phyloP scores from a whole-genome alignment of 192 early-diverging fungal genomes.

The Coemansia aciculifera region DNA sequence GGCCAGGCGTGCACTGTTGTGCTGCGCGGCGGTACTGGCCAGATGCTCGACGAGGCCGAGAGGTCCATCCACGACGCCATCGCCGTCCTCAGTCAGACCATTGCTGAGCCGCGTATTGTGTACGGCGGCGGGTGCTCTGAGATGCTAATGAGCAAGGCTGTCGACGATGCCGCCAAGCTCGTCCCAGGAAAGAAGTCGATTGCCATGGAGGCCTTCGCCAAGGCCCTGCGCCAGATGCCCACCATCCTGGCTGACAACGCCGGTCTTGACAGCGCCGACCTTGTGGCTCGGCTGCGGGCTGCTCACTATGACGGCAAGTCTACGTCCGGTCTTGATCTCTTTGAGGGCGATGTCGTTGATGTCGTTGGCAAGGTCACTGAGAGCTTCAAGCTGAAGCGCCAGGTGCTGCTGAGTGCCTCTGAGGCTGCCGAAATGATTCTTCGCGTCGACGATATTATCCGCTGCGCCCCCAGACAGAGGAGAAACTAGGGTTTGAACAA shows the following conservation, averaged over 20 bases:
- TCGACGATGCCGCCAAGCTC: slow-evolving; percentile 87
- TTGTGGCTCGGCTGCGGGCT: slow-evolving; percentile 90
- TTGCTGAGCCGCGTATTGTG: slow-evolving; percentile 90
- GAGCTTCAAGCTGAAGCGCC: slow-evolving; percentile 94
- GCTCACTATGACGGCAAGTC: slow-evolving; percentile 85
- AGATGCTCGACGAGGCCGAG: slow-evolving; percentile 97
- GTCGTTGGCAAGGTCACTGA: slow-evolving; percentile 89
- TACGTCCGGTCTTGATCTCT: slow-evolving; percentile 86
- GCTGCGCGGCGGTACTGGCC: slow-evolving; percentile 90
- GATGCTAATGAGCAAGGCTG: slow-evolving; percentile 96
- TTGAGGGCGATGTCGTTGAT: slow-evolving; percentile 74
- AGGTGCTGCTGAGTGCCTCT: slow-evolving; percentile 87
- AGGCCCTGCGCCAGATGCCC: slow-evolving; percentile 93
- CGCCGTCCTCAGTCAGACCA: slow-evolving; percentile 92
- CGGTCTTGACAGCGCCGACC: slow-evolving; percentile 91
- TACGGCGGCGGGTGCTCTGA: slow-evolving; percentile 96
- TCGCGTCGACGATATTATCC: slow-evolving; percentile 97
- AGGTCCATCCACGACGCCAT: slow-evolving; percentile 96
- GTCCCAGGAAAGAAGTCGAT: slow-evolving; percentile 95
- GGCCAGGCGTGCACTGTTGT: slow-evolving; percentile 99
- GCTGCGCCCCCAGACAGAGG: slow-evolving; percentile 74
- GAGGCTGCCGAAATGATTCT: slow-evolving; percentile 98
- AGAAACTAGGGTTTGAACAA: slow-evolving; percentile 16
- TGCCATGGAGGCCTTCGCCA: slow-evolving; percentile 93
- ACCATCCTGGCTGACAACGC: slow-evolving; percentile 97